phyloP scores from a whole-genome alignment of 176 grass and related monocot genomes.

The Bromus sterilis region DNA sequence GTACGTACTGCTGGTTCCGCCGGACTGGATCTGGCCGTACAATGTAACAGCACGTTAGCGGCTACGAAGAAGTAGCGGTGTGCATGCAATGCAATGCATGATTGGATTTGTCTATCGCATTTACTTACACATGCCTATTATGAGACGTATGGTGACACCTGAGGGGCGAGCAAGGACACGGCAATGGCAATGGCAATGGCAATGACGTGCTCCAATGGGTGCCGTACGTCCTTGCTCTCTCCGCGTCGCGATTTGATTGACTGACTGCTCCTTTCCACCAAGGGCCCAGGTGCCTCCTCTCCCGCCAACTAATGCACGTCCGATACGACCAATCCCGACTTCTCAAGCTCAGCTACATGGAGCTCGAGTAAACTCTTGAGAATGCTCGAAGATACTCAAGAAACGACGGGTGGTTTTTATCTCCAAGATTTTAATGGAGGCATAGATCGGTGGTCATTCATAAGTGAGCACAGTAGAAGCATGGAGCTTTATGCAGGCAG shows the following conservation, averaged over 20 bases:
- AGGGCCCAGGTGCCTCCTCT: background rate
- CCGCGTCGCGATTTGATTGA: background rate
- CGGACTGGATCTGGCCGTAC: background rate
- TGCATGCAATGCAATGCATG: background rate
- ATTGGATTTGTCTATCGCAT: background rate
- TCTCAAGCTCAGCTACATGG: background rate
- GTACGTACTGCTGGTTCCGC: too few species aligned
- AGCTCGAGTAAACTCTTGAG: background rate
- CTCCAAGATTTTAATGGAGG: background rate
- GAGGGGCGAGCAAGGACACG: slow-evolving; percentile 4
- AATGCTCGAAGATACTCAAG: too few species aligned
- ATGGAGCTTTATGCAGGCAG: background rate
- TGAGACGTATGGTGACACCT: slow-evolving; percentile 7
- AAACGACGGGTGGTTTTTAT: background rate
- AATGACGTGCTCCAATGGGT: background rate
- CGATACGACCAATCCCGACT: background rate
- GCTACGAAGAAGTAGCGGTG: background rate
- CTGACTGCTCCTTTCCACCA: background rate
- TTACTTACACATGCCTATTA: background rate
- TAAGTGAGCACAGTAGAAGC: background rate
- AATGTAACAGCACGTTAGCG: background rate
- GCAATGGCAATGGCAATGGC: background rate
- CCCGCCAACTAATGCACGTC: background rate
- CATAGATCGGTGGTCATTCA: background rate
- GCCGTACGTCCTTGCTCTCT: background rate